phyloP scores from a whole-genome alignment of 176 grass and related monocot genomes.

The Oryza nivara region DNA sequence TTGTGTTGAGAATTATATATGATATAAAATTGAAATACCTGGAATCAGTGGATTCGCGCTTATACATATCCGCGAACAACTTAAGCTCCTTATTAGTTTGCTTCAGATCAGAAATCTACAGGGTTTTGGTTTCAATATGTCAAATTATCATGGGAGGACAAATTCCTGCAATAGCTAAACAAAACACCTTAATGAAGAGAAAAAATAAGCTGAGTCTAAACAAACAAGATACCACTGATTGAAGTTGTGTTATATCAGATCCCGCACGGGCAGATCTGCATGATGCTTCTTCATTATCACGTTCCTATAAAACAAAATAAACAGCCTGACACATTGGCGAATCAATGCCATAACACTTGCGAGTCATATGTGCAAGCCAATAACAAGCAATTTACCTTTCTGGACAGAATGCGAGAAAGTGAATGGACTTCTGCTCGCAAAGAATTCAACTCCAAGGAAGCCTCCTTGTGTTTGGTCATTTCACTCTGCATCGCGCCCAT shows the following conservation, averaged over 20 bases:
- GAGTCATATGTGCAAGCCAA: conserved; percentile 11
- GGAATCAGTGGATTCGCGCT: conserved; percentile 55
- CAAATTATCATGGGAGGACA: neutral
- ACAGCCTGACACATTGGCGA: neutral
- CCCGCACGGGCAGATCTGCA: conserved; percentile 47
- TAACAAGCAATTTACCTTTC: conserved; percentile 59
- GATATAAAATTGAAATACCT: conserved; percentile 40
- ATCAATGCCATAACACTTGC: conserved; percentile 25
- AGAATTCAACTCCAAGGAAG: conserved; percentile 64
- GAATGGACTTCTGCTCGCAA: conserved; percentile 75
- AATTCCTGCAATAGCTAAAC: conserved; percentile 14
- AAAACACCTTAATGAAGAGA: neutral
- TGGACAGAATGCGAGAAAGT: conserved; percentile 64
- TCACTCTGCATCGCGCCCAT: conserved; percentile 84
- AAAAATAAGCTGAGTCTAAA: neutral
- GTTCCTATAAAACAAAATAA: conserved; percentile 54
- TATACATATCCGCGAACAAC: conserved; percentile 66
- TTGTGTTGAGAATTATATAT: neutral
- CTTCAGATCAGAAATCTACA: conserved; percentile 50
- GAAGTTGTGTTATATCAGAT: conserved; percentile 67
- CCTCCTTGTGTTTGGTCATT: conserved; percentile 73
- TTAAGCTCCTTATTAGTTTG: conserved; percentile 50
- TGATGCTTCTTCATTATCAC: conserved; percentile 56
- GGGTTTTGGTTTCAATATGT: conserved; percentile 32
- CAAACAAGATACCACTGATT: conserved; percentile 43